Percentiles rank a stretch among this genome's conserved stretches.
Conservation (phyloP, 1,284 basidiomycete genomes). For the Heterobasidion annosum region DNA sequence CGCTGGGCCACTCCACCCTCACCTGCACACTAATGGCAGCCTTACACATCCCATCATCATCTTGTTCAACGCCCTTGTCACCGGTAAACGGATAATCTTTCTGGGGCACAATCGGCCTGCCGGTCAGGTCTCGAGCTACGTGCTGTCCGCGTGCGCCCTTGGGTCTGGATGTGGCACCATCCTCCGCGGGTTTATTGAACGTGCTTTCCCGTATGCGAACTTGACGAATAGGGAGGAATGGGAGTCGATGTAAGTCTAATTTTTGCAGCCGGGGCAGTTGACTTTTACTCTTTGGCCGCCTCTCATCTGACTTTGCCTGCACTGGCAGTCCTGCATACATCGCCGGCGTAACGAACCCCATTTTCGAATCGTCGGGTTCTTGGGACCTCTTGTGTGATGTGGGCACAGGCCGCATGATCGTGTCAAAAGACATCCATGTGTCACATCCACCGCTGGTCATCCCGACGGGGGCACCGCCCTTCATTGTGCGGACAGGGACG, state of each 20-base stretch:
- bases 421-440: conserved; percentile 74
- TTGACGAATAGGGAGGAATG: conserved; percentile 84
- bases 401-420: conserved; percentile 75
- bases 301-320: not conserved
- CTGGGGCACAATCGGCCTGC: conserved; percentile 83
- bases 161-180: conserved; percentile 85
- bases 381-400: conserved; percentile 96
- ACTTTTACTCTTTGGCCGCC: too few relatives aligned
- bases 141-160: conserved; percentile 88
- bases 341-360: conserved; percentile 94
- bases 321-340: conserved; percentile 79
- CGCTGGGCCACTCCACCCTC: conserved; percentile 77
- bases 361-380: conserved; percentile 77
- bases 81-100: conserved; percentile 91
- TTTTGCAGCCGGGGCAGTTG: not conserved
- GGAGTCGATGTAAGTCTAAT: conserved; percentile 64
- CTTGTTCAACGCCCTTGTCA: conserved; percentile 91
- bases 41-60: conserved; percentile 90
- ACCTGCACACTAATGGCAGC: conserved; percentile 88
- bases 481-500: conserved; percentile 46
- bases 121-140: conserved; percentile 81
- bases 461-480: conserved; percentile 26
- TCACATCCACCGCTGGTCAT: conserved; percentile 41
- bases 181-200: conserved; percentile 77
- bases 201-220: conserved; percentile 92